Base-by-base conservation (phyloP, 1,284 basidiomycete genomes). In the Cryptococcus neoformans region DNA sequence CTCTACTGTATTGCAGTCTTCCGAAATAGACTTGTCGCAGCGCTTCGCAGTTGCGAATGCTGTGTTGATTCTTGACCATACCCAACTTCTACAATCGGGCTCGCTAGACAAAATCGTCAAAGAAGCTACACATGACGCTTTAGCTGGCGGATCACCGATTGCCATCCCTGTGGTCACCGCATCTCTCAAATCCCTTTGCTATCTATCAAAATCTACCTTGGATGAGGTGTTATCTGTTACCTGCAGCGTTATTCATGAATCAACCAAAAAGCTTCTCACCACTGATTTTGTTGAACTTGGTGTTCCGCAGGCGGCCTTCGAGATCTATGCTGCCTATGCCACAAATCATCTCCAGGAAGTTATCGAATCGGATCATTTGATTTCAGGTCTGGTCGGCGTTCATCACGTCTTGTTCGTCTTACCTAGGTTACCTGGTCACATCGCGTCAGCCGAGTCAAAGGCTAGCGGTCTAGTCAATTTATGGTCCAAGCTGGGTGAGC, bases 191-290 rank as follows among this genome's bases (percentile, higher is more conserved):
- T 37, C 50, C 14, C 42, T 53, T 5, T 39, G 55, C 4, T 40
- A 57, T 41, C 48, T 75, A 5, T 74, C 73, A 1, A 8, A 44
- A 4, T 62, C 69, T 2, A 61, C 69, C 1, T 54, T 70, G 7
- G 56, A 65, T 14, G 60, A 62, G 5, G 58, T 74, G 17, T 63
- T 75, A 12, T 63, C 66, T 3, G 61, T 78, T 1, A 69, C 76
- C 21, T 80, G 79, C 59, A 67, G 78, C 2, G 76, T 79, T 0
- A 78, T 82, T 42, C 81, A 83, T 63, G 81, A 82, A 59, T 67
- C 78, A 0, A 65, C 67, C n/a, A 75, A 78, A 14, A 76, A 80
- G 56, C 68, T 78, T 3, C 53, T 72, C 8, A 75, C 76, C 7
- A 74, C 76, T 3, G 50, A 62, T 10, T 37, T 49, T 1, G 49